Evolutionary conservation across 140 eudicot genomes (phyloP).

Genomic region (Stevia rebaudiana): DNA sequence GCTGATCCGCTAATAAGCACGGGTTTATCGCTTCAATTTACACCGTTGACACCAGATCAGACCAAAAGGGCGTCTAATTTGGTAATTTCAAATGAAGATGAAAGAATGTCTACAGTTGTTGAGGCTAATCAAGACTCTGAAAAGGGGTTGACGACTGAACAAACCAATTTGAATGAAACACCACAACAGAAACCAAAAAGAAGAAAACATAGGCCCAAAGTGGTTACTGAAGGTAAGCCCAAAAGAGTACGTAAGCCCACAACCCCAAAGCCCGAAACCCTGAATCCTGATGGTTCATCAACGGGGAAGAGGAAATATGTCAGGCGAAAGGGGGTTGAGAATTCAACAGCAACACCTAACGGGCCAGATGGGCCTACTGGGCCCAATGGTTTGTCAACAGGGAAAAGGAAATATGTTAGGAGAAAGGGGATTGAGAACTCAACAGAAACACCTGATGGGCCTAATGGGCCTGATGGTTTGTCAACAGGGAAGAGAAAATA

Average conservation of each 20-base stretch:
- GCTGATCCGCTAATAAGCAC: slow-evolving; percentile 16
- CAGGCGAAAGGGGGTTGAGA: slow-evolving; percentile 40
- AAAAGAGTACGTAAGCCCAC: slow-evolving; percentile 34
- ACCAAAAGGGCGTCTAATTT: slow-evolving; percentile 11
- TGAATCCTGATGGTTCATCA: slow-evolving; percentile 29
- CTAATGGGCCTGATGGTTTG: no score
- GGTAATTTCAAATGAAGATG: slow-evolving; percentile 8
- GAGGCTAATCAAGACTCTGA: slow-evolving; percentile 45
- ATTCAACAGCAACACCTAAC: slow-evolving; percentile 23
- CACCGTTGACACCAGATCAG: slow-evolving; percentile 52
- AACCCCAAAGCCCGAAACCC: slow-evolving; percentile 31
- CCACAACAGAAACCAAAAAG: slow-evolving; percentile 59
- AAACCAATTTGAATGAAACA: slow-evolving; percentile 42
- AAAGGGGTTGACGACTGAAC: slow-evolving; percentile 39
- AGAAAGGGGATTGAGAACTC: slow-evolving; percentile 37
- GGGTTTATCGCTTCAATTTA: slow-evolving; percentile 29
- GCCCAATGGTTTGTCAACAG: not conserved
- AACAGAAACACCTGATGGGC: slow-evolving; percentile 23
- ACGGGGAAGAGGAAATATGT: slow-evolving; percentile 61
- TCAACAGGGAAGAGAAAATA: slow-evolving; percentile 49
- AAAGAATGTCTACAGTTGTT: slow-evolving; percentile 30
- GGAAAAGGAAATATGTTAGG: slow-evolving; percentile 56
- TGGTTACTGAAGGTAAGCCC: slow-evolving; percentile 56
- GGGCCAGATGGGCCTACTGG: no score
- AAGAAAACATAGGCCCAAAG: slow-evolving; percentile 79